Evolutionary conservation across 2,329 filamentous ascomycete genomes (phyloP).

Genomic region (Fusarium coicis): DNA sequence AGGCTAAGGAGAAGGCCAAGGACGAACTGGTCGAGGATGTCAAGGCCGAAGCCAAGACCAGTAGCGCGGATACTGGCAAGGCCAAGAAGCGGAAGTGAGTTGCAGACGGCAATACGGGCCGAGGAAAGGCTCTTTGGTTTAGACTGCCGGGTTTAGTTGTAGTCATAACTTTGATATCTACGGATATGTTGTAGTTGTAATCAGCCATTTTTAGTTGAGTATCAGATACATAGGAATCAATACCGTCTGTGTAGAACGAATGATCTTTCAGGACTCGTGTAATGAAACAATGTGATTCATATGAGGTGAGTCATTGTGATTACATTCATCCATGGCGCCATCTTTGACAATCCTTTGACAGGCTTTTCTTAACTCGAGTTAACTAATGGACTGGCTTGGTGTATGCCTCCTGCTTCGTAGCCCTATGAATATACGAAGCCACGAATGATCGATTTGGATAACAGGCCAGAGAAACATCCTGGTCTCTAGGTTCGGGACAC

Average conservation of each 20-base stretch:
- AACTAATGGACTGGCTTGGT: too few species aligned
- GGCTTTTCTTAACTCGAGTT: neutral
- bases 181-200: neutral
- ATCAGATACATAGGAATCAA: neutral
- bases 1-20: conserved; percentile 53
- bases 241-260: neutral
- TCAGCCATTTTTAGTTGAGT: neutral
- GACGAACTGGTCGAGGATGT: conserved; percentile 52
- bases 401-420: neutral
- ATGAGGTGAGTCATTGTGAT: neutral
- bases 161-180: neutral
- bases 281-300: neutral
- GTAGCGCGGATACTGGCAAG: conserved; percentile 61
- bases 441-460: neutral
- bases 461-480: neutral
- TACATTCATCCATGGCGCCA: neutral
- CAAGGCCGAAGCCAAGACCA: conserved; percentile 57
- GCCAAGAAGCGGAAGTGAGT: conserved; percentile 56
- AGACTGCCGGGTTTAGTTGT: neutral
- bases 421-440: conserved; percentile 6
- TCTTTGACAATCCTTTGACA: neutral
- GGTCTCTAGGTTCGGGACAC: neutral
- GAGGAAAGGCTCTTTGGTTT: neutral
- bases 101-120: neutral
- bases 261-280: neutral